These are phyloP conservation scores for Poa annua DNA, from an alignment of 176 grass and related monocot species.

Conservation along the genomic window DNA sequence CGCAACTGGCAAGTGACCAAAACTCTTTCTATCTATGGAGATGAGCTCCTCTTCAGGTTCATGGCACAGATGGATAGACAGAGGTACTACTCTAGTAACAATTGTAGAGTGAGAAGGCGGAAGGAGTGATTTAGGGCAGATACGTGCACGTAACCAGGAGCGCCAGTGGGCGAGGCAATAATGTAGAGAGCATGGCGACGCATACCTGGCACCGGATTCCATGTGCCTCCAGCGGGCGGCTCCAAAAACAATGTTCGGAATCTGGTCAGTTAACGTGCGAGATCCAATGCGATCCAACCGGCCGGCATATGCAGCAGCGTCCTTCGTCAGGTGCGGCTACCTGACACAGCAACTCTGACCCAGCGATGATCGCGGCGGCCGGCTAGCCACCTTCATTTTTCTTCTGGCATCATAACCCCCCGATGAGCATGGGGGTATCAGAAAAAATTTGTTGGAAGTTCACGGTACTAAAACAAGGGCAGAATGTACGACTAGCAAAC, in stretches of 20 bases:
- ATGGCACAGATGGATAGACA: background rate
- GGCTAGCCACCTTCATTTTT: background rate
- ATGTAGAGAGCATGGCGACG: constrained; percentile 33
- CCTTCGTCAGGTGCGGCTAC: background rate
- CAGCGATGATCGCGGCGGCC: constrained; percentile 15
- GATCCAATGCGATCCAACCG: constrained; percentile 25
- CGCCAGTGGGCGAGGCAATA: background rate
- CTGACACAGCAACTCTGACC: background rate
- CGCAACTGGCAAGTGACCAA: background rate
- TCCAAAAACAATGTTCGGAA: constrained; percentile 49
- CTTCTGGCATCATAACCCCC: background rate
- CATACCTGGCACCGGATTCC: constrained; percentile 35
- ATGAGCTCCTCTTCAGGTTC: background rate
- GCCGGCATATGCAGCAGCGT: background rate
- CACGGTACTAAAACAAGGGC: background rate
- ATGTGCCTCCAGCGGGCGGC: constrained; percentile 16
- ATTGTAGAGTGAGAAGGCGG: background rate
- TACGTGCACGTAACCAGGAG: background rate
- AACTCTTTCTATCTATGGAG: background rate
- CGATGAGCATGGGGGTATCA: background rate
- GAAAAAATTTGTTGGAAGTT: background rate
- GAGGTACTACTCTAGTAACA: background rate
- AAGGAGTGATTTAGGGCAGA: background rate
- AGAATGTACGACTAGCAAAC: background rate
- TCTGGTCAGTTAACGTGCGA: constrained; percentile 29